A percentile compares a stretch with the other conserved stretches of the same genome.
phyloP scores from a whole-genome alignment of 176 grass and related monocot species.

The Raddia guianensis region DNA sequence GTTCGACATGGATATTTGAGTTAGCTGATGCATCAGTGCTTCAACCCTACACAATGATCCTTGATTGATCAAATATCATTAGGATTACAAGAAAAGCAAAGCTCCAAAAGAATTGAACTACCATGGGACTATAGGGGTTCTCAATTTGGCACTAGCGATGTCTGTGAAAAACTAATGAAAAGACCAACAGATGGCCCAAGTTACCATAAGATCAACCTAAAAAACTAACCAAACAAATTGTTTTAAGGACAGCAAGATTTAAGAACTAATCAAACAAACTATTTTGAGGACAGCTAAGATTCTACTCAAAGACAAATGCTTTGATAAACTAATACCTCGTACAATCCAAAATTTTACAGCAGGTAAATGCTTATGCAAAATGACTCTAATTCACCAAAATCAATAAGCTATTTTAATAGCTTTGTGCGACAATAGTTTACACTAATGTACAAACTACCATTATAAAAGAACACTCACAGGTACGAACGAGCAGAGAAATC shows the following conservation, averaged over 20 bases:
- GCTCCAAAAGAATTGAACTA: neutral
- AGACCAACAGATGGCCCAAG: neutral
- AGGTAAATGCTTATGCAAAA: neutral
- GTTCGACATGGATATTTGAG: too few relatives aligned
- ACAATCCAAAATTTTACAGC: neutral
- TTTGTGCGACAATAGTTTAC: neutral
- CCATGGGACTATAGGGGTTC: neutral
- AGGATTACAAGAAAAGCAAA: neutral
- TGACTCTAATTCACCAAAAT: neutral
- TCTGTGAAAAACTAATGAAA: neutral
- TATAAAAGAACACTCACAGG: neutral
- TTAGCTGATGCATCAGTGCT: neutral
- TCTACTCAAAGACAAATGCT: neutral
- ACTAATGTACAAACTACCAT: neutral
- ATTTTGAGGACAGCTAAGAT: neutral
- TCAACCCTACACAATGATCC: neutral
- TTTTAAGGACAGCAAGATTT: too few relatives aligned
- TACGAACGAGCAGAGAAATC: neutral
- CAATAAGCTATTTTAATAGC: neutral
- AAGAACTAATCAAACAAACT: neutral
- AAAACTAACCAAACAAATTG: neutral
- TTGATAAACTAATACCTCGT: neutral
- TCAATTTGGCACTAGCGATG: neutral
- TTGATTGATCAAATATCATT: neutral
- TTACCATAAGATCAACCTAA: neutral